Evolutionary conservation across 202 grass and related monocot species (phyloP).

Genomic region (Carex arenaria): DNA sequence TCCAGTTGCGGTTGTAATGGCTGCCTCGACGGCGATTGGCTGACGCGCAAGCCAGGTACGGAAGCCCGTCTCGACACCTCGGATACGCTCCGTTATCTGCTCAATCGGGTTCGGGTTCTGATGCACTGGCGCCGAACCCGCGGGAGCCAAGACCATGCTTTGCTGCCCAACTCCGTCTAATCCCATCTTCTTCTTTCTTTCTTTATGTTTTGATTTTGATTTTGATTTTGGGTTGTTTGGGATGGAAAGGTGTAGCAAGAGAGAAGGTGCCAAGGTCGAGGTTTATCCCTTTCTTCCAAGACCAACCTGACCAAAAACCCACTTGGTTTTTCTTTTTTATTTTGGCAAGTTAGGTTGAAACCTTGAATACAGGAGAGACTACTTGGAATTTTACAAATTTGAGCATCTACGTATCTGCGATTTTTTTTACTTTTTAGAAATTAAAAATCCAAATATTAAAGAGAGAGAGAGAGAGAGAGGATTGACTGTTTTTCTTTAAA

Average conservation of each 20-base stretch:
- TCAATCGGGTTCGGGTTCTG: constrained; percentile 46
- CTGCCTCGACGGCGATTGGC: constrained; percentile 67
- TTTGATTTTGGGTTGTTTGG: constrained; percentile 5
- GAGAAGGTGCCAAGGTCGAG: not conserved
- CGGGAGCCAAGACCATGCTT: constrained; percentile 27
- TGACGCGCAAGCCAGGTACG: constrained; percentile 67
- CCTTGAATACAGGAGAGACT: too few relatives aligned
- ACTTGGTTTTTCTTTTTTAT: not conserved
- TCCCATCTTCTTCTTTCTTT: not conserved
- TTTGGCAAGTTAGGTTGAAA: not conserved
- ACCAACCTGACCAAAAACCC: not conserved
- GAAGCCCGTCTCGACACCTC: constrained; percentile 51
- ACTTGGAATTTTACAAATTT: too few relatives aligned
- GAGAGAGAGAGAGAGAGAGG: too few relatives aligned
- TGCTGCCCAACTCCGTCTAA: constrained; percentile 38
- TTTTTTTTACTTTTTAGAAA: too few relatives aligned
- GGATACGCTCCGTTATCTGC: constrained; percentile 48
- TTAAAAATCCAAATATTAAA: too few relatives aligned
- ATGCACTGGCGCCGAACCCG: constrained; percentile 22
- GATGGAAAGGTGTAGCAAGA: not conserved
- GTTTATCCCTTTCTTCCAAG: constrained; percentile 11
- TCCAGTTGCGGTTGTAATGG: constrained; percentile 52
- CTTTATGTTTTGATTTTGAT: not conserved
- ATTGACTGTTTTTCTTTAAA: too few relatives aligned
- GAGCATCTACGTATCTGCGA: too few relatives aligned